phyloP scores from a whole-genome alignment of 495 filamentous ascomycete species.

The Aspergillus biplanus region DNA sequence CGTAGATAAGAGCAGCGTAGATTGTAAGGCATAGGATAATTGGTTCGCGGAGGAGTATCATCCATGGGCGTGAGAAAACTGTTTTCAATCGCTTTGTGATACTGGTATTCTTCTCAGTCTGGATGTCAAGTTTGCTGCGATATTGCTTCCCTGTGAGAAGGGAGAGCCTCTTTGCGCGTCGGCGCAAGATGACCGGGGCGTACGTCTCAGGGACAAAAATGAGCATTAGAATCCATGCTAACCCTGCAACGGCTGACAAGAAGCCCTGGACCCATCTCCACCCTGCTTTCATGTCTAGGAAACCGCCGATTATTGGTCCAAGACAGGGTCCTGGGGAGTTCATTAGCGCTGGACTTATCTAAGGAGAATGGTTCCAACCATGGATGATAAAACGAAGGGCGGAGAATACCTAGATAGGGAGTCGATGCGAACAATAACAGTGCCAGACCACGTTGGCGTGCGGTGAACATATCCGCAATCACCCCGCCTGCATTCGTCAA shows the following conservation, averaged over 20 bases:
- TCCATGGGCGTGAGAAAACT: slow-evolving; percentile 43
- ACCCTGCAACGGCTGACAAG: slow-evolving; percentile 24
- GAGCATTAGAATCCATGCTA: slow-evolving; percentile 36
- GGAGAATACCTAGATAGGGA: slow-evolving; percentile 57
- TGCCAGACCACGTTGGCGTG: slow-evolving; percentile 60
- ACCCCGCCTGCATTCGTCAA: slow-evolving; percentile 68
- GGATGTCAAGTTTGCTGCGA: slow-evolving; percentile 51
- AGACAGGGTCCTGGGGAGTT: slow-evolving; percentile 49
- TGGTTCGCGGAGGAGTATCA: slow-evolving; percentile 68
- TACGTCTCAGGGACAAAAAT: slow-evolving; percentile 63
- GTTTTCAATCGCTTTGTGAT: slow-evolving; percentile 45
- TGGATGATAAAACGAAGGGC: not conserved
- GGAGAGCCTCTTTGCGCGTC: slow-evolving; percentile 51
- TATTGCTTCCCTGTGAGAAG: slow-evolving; percentile 58
- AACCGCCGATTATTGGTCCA: slow-evolving; percentile 57
- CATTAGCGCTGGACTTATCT: not conserved
- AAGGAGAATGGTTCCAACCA: not conserved
- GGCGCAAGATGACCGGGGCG: slow-evolving; percentile 58
- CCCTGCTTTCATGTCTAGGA: slow-evolving; percentile 55
- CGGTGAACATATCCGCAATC: slow-evolving; percentile 70
- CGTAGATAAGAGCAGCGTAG: slow-evolving; percentile 70
- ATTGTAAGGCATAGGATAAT: slow-evolving; percentile 60
- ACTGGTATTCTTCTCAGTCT: slow-evolving; percentile 36
- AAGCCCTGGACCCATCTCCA: slow-evolving; percentile 51
- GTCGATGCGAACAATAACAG: slow-evolving; percentile 60